Base-by-base conservation (phyloP, 1,284 basidiomycete genomes). In the Marasmius sp. region DNA sequence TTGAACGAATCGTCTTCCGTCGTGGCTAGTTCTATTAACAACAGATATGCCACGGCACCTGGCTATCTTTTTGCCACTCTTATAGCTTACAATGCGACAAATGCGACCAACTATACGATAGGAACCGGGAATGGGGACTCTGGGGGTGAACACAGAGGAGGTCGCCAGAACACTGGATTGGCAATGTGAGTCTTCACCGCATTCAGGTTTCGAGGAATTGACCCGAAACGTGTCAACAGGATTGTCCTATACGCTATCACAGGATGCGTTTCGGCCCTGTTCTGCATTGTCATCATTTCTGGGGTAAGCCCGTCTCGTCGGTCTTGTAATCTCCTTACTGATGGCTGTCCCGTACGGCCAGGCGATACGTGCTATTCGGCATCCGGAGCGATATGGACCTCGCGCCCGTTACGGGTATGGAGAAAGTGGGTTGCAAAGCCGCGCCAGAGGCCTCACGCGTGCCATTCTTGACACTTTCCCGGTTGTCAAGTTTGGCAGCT, bases 391-490 rank as follows among this genome's bases (percentile, higher is more conserved):
- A 55, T 97, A 97, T 72, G 94, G 94, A 8, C 90, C 92, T 20
- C 81, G 92, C 18, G 79, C 83, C 55, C 77, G 79, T 16, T 71
- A 71, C 49, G 80, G 79, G 12, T 81, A 80, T 20, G 73, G 71
- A 50, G 81, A 75, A 7, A 81, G 78, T 7, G 71, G 75, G 20
- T 74, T 79, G 49, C 91, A 93, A 72, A 90, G 87, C 60, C 86
- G 92, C 7, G 89, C 93, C 0, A 80, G 85, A 47, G 93, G 95
- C 1, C 81, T 97, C 55, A 91, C 92, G 0, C 88, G 92, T 37
- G 95, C 95, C 33, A 94, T 97, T 60, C 80, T 97, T 59, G 95
- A 97, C 70, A 97, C 95, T 0, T 97, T 97, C 79, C 95, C 95
- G 1, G 79, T 97, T 61, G 89, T 96, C 75, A 94, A 95, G 74